These are phyloP conservation scores for Pseudogymnoascus destructans DNA, from an alignment of 2,329 filamentous ascomycete species.

Conservation along the genomic window DNA sequence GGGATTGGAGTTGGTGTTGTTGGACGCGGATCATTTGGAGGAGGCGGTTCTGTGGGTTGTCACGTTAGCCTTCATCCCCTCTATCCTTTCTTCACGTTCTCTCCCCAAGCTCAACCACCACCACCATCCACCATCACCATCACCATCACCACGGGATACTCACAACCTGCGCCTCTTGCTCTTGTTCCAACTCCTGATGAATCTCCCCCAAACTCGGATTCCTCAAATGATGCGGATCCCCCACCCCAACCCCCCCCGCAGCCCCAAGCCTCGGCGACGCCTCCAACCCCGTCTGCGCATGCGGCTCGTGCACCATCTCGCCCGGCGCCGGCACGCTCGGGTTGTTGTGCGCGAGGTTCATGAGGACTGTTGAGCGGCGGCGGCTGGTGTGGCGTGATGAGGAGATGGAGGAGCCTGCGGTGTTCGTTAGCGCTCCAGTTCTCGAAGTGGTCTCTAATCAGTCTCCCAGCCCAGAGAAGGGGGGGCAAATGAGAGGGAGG, in stretches of 20 bases:
- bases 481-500: background rate
- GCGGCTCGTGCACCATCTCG: conserved; percentile 46
- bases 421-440: conserved; percentile 12
- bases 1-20: conserved; percentile 54
- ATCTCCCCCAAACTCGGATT: conserved; percentile 62
- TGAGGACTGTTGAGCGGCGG: conserved; percentile 54
- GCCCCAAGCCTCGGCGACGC: background rate
- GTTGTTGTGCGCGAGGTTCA: conserved; percentile 64
- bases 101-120: background rate
- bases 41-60: conserved; percentile 48
- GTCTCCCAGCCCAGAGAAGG: conserved; percentile 13
- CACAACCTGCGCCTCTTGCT: conserved; percentile 68
- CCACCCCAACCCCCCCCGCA: conserved; percentile 14
- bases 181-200: conserved; percentile 66
- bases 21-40: conserved; percentile 65
- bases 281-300: conserved; percentile 14
- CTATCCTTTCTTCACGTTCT: background rate
- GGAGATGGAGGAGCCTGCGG: conserved; percentile 24
- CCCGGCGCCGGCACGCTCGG: conserved; percentile 53
- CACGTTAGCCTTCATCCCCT: background rate
- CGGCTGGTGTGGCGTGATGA: conserved; percentile 40
- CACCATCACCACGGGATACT: too few species aligned
- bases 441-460: too few species aligned
- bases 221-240: conserved; percentile 50
- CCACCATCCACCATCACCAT: background rate